These are phyloP conservation scores for Diplotaxis tenuifolia DNA, from an alignment of 345 rosid species.

Conservation along the genomic window DNA sequence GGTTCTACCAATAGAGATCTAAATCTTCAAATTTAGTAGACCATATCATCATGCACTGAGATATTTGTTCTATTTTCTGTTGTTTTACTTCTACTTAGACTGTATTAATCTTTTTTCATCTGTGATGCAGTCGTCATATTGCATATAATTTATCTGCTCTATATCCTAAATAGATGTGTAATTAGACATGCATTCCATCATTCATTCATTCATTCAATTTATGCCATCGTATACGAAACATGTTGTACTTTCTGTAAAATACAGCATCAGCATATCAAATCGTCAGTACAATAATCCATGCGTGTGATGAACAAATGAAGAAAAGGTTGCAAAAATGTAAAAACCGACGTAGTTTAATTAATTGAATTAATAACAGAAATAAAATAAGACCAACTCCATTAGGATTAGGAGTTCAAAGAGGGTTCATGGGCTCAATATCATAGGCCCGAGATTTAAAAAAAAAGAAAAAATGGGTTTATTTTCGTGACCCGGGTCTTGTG, in stretches of 20 bases:
- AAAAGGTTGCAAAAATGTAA: background rate
- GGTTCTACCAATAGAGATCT: background rate
- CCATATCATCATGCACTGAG: background rate
- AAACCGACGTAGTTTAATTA: background rate
- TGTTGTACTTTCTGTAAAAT: background rate
- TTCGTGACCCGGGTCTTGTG: too few relatives aligned
- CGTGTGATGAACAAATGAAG: conserved; percentile 27
- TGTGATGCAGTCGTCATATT: background rate
- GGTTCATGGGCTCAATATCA: too few relatives aligned
- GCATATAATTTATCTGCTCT: background rate
- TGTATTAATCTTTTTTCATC: background rate
- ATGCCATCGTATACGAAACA: too few relatives aligned
- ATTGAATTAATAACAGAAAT: background rate
- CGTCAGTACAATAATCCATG: conserved; percentile 19
- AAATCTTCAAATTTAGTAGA: conserved; percentile 13
- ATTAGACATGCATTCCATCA: background rate
- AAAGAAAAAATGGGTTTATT: too few relatives aligned
- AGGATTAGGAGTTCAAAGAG: too few relatives aligned
- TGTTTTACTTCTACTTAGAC: background rate
- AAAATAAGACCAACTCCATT: too few relatives aligned
- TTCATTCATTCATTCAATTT: too few relatives aligned
- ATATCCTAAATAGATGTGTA: background rate
- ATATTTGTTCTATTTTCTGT: background rate
- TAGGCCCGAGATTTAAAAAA: too few relatives aligned
- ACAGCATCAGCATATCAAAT: background rate